Conservation (phyloP, 768 basidiomycete genomes). For the Boletus patriciae region DNA sequence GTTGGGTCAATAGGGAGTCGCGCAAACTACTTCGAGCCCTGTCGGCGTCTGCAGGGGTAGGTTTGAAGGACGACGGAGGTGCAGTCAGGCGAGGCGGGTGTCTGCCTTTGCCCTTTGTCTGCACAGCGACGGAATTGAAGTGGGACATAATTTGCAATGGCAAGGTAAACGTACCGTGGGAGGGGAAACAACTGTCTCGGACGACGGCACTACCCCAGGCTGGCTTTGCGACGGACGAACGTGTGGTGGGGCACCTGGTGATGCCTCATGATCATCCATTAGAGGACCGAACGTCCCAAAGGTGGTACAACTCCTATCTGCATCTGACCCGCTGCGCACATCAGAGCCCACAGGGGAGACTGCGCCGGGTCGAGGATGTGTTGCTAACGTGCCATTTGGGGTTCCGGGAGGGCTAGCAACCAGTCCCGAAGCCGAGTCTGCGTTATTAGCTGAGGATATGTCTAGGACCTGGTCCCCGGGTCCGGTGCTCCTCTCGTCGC, state of each 20-base stretch:
- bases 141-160: slow-evolving; percentile 14
- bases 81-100: slow-evolving; percentile 38
- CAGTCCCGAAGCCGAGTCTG: slow-evolving; percentile 1
- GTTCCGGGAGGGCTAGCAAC: slow-evolving; percentile 13
- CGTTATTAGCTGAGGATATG: slow-evolving; percentile 29
- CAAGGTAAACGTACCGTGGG: slow-evolving; percentile 21
- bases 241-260: background rate
- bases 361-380: slow-evolving; percentile 14
- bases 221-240: slow-evolving; percentile 11
- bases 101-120: slow-evolving; percentile 39
- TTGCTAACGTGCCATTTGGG: slow-evolving; percentile 6
- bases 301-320: slow-evolving; percentile 28
- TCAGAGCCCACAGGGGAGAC: slow-evolving; percentile 13
- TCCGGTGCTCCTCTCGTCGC: slow-evolving; percentile 18
- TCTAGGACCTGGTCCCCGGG: slow-evolving; percentile 27
- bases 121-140: slow-evolving; percentile 12
- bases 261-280: slow-evolving; percentile 15
- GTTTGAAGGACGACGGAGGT: slow-evolving; percentile 35
- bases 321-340: slow-evolving; percentile 6
- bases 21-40: slow-evolving; percentile 56
- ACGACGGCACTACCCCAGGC: slow-evolving; percentile 8
- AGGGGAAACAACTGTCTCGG: slow-evolving; percentile 15
- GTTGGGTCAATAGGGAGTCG: slow-evolving; percentile 56
- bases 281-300: slow-evolving; percentile 28
- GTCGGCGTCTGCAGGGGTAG: slow-evolving; percentile 27